phyloP scores from a whole-genome alignment of 2,329 filamentous ascomycete genomes.

The Colletotrichum sp. region DNA sequence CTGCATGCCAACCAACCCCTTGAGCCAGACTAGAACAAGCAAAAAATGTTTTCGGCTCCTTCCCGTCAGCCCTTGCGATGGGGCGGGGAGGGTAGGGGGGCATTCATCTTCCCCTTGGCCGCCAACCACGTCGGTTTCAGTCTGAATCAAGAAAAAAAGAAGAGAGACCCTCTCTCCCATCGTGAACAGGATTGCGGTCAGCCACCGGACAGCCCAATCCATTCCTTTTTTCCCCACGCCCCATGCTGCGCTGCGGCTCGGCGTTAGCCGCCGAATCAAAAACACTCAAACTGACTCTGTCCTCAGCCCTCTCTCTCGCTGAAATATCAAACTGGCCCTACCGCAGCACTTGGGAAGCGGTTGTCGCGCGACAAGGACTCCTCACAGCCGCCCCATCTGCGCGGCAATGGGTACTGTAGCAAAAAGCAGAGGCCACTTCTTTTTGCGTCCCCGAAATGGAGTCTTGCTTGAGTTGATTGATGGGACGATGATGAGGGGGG shows the following conservation, averaged over 20 bases:
- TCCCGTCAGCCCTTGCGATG: neutral
- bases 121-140: constrained; percentile 5
- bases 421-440: neutral
- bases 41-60: constrained; percentile 4
- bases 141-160: neutral
- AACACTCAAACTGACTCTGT: neutral
- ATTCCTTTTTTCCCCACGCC: neutral
- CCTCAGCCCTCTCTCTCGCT: neutral
- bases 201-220: neutral
- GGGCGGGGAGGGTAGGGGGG: neutral
- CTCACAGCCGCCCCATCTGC: neutral
- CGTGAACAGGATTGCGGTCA: neutral
- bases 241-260: neutral
- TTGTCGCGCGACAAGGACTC: neutral
- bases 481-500: neutral
- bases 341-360: neutral
- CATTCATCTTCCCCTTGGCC: neutral
- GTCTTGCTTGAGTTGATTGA: neutral
- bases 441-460: neutral
- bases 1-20: neutral
- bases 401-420: neutral
- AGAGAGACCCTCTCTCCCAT: neutral
- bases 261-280: constrained; percentile 3
- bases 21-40: constrained; percentile 1
- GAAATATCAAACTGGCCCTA: neutral